Evolutionary conservation across 2,329 filamentous ascomycete species (phyloP).

Genomic region (Fusarium fujikuroi): DNA sequence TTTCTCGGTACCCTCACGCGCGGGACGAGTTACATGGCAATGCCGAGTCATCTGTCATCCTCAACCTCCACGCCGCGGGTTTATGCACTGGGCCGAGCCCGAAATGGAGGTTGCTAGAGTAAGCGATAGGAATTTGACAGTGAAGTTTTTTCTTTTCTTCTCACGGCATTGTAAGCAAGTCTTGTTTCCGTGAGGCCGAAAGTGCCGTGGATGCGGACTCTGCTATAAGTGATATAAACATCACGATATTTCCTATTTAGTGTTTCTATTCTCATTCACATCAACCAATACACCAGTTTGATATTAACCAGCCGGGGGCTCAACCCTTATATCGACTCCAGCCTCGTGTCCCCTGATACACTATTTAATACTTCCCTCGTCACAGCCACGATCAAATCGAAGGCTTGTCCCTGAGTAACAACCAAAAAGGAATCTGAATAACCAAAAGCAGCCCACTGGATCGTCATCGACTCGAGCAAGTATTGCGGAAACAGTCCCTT

Average conservation of each 20-base stretch:
- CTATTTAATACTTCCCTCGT: not conserved
- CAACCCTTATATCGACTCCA: not conserved
- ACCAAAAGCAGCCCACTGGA: constrained; percentile 34
- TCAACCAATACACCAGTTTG: not conserved
- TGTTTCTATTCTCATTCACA: not conserved
- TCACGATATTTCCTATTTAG: constrained; percentile 1
- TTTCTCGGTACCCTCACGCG: constrained; percentile 18
- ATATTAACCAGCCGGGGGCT: not conserved
- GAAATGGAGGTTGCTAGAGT: constrained; percentile 27
- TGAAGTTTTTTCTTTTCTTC: constrained; percentile 1
- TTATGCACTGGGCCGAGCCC: constrained; percentile 29
- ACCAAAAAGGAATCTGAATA: constrained; percentile 14
- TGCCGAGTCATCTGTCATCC: constrained; percentile 33
- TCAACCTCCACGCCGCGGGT: constrained; percentile 15
- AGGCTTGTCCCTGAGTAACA: constrained; percentile 5
- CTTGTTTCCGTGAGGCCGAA: constrained; percentile 15
- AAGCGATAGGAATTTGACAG: constrained; percentile 28
- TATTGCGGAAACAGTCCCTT: constrained; percentile 6
- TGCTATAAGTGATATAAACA: constrained; percentile 24
- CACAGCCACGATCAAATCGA: constrained; percentile 30
- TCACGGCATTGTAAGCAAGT: constrained; percentile 21
- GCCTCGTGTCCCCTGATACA: constrained; percentile 7
- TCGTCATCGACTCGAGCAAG: constrained; percentile 35
- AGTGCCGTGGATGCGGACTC: constrained; percentile 6
- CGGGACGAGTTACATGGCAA: constrained; percentile 14